Evolutionary conservation across 78 protist genomes (phyloP).

Genomic region (Capsaspora owczarzaki): DNA sequence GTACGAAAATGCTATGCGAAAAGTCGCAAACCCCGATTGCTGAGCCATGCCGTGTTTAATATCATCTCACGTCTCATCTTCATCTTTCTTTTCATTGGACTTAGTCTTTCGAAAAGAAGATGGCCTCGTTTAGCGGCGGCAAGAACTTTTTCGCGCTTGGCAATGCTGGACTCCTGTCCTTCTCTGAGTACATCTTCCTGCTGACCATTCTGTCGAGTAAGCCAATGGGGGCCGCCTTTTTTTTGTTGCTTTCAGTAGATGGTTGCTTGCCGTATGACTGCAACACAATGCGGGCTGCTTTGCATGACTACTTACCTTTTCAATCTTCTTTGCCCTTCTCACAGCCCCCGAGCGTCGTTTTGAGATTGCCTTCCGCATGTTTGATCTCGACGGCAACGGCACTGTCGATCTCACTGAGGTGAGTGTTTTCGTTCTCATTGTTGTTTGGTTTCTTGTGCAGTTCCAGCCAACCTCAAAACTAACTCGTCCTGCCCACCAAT

Average conservation of each 20-base stretch:
- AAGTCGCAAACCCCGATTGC: too few species aligned
- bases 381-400: constrained; percentile 36
- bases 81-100: too few species aligned
- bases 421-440: neutral
- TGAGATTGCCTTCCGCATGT: constrained; percentile 21
- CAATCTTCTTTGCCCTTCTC: neutral
- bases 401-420: constrained; percentile 18
- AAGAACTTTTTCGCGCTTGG: neutral
- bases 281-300: too few species aligned
- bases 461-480: neutral
- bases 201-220: neutral
- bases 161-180: neutral
- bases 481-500: neutral
- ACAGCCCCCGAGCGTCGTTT: constrained; percentile 11
- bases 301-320: too few species aligned
- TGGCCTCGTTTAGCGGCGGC: too few species aligned
- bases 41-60: too few species aligned
- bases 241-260: too few species aligned
- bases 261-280: too few species aligned
- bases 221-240: neutral
- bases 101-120: too few species aligned
- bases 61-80: too few species aligned
- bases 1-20: neutral
- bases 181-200: neutral
- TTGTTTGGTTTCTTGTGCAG: neutral